phyloP scores from a whole-genome alignment of 148 eudicot species.

The Fagopyrum esculentum region DNA sequence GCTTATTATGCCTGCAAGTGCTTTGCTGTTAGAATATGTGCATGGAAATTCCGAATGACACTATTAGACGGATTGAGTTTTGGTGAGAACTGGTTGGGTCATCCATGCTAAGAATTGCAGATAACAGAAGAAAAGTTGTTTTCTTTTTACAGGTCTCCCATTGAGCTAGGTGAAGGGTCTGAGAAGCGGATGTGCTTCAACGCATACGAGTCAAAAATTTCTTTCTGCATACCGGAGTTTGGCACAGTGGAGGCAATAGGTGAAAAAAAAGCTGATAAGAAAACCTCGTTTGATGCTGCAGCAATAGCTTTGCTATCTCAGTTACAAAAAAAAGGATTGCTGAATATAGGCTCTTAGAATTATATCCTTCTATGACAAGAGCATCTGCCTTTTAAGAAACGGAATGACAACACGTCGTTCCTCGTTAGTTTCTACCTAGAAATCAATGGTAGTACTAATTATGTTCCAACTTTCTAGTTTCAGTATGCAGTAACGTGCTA shows the following conservation, averaged over 20 bases:
- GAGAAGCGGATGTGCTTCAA: conserved; percentile 40
- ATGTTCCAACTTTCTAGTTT: too few relatives aligned
- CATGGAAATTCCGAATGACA: too few relatives aligned
- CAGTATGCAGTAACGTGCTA: too few relatives aligned
- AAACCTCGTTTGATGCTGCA: conserved; percentile 76
- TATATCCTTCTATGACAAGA: background rate
- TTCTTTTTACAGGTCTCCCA: conserved; percentile 32
- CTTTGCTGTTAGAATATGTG: too few relatives aligned
- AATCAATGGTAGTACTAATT: background rate
- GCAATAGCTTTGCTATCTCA: conserved; percentile 56
- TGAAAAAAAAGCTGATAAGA: conserved; percentile 64
- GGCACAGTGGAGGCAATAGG: conserved; percentile 53
- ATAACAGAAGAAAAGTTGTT: background rate
- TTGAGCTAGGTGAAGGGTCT: conserved; percentile 47
- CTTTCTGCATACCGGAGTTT: conserved; percentile 58
- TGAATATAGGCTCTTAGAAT: conserved; percentile 27
- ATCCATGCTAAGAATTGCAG: too few relatives aligned
- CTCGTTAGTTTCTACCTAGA: background rate
- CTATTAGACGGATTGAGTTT: too few relatives aligned
- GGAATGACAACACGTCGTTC: too few relatives aligned
- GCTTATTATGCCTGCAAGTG: too few relatives aligned
- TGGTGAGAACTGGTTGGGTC: too few relatives aligned
- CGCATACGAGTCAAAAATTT: conserved; percentile 48
- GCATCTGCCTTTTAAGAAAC: background rate
- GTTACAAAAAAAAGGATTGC: conserved; percentile 43